Percentiles rank a stretch among this genome's conserved stretches.
Evolutionary conservation across 768 basidiomycete genomes (phyloP).

Genomic region (Termitomyces heimii): DNA sequence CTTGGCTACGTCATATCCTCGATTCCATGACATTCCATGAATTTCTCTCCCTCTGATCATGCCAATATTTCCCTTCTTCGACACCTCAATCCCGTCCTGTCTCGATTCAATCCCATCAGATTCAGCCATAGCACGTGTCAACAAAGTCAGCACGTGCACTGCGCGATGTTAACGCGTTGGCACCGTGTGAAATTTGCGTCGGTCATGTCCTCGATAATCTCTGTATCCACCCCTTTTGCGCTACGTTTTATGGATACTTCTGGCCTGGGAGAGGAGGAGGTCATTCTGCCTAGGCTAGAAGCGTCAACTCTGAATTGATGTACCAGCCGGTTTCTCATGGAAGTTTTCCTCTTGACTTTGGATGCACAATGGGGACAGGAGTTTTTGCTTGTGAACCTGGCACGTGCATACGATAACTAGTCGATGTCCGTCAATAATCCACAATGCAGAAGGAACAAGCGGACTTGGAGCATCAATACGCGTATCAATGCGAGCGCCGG

Average conservation of each 20-base stretch:
- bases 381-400: not conserved
- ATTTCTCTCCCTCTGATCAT: too few species aligned
- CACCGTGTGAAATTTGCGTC: not conserved
- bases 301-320: not conserved
- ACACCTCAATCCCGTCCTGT: too few species aligned
- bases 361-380: too few species aligned
- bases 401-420: too few species aligned
- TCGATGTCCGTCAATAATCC: not conserved
- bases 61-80: too few species aligned
- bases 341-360: not conserved
- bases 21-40: too few species aligned
- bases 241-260: not conserved
- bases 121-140: not conserved
- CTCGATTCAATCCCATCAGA: too few species aligned
- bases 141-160: not conserved
- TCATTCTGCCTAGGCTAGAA: not conserved
- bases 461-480: not conserved
- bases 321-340: not conserved
- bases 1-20: too few species aligned
- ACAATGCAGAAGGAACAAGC: not conserved
- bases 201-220: too few species aligned
- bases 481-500: not conserved
- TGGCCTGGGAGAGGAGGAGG: not conserved
- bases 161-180: not conserved
- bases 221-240: too few species aligned